Evolutionary conservation across 805 yeast genomes (phyloP).

Genomic region (Saccharomycopsis fodiens): DNA sequence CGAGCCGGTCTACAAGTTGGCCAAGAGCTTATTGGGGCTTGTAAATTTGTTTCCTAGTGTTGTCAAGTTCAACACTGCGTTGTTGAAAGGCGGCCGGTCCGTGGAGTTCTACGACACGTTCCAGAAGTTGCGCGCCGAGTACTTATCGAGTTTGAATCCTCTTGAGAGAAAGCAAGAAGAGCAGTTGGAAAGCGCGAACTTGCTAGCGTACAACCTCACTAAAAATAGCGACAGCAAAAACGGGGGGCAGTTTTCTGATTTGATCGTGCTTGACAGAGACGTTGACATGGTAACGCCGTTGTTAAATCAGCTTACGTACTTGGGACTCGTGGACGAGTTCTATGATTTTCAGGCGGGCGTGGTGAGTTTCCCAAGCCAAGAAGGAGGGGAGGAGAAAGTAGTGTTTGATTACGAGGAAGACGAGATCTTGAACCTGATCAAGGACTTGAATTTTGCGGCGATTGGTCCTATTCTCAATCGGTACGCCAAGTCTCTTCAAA

Average conservation of each 20-base stretch:
- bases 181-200: constrained; percentile 14
- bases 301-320: constrained; percentile 70
- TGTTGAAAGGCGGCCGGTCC: constrained; percentile 54
- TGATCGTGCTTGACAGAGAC: constrained; percentile 73
- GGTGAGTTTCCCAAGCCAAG: constrained; percentile 22
- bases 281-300: constrained; percentile 67
- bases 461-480: constrained; percentile 68
- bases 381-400: constrained; percentile 5
- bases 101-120: constrained; percentile 38
- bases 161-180: constrained; percentile 27
- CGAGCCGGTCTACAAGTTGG: constrained; percentile 39
- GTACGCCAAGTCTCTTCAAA: constrained; percentile 64
- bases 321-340: constrained; percentile 74
- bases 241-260: constrained; percentile 45
- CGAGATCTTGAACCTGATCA: constrained; percentile 42
- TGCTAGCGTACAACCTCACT: constrained; percentile 1
- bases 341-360: constrained; percentile 42
- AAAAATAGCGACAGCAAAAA: constrained; percentile 29
- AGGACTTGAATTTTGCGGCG: constrained; percentile 66
- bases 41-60: constrained; percentile 33
- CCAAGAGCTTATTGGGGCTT: constrained; percentile 42
- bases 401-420: constrained; percentile 30
- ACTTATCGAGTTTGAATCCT: constrained; percentile 30
- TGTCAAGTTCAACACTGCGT: constrained; percentile 45
- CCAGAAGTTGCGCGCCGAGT: constrained; percentile 26